phyloP scores from a whole-genome alignment of 345 rosid species.

The Linum lewisii region DNA sequence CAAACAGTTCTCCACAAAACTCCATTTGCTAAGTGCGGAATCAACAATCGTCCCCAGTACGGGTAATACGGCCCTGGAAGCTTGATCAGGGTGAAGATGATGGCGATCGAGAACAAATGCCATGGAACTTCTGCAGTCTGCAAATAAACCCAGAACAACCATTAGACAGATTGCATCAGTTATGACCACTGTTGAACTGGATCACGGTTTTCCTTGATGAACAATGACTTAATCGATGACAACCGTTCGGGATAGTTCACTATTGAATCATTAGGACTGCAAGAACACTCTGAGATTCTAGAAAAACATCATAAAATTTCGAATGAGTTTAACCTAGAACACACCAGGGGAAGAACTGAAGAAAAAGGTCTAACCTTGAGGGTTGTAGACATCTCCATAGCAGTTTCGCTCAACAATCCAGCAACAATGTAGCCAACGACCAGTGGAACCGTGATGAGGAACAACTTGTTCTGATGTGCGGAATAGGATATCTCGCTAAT shows the following conservation, averaged over 20 bases:
- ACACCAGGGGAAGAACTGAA: too few relatives aligned
- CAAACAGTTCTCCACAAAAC: constrained; percentile 54
- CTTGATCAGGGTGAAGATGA: constrained; percentile 52
- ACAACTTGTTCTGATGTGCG: constrained; percentile 74
- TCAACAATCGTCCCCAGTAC: constrained; percentile 66
- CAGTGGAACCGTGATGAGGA: constrained; percentile 54
- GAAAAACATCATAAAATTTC: too few relatives aligned
- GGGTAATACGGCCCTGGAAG: constrained; percentile 85
- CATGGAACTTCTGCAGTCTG: constrained; percentile 88
- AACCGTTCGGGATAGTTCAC: too few relatives aligned
- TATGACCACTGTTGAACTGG: too few relatives aligned
- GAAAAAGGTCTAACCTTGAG: constrained; percentile 43
- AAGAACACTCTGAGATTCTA: too few relatives aligned
- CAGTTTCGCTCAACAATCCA: constrained; percentile 43
- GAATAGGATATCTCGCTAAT: constrained; percentile 97
- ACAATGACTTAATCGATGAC: too few relatives aligned
- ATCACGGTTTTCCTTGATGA: too few relatives aligned
- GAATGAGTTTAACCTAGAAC: too few relatives aligned
- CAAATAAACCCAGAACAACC: constrained; percentile 12
- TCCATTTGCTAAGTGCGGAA: constrained; percentile 86
- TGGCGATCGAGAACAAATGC: constrained; percentile 62
- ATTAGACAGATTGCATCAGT: background rate
- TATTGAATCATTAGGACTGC: too few relatives aligned
- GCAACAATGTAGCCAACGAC: constrained; percentile 55
- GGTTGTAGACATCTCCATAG: constrained; percentile 54